These are phyloP conservation scores for Diplodia mutila DNA, from an alignment of 2,329 filamentous ascomycete species.

Conservation along the genomic window DNA sequence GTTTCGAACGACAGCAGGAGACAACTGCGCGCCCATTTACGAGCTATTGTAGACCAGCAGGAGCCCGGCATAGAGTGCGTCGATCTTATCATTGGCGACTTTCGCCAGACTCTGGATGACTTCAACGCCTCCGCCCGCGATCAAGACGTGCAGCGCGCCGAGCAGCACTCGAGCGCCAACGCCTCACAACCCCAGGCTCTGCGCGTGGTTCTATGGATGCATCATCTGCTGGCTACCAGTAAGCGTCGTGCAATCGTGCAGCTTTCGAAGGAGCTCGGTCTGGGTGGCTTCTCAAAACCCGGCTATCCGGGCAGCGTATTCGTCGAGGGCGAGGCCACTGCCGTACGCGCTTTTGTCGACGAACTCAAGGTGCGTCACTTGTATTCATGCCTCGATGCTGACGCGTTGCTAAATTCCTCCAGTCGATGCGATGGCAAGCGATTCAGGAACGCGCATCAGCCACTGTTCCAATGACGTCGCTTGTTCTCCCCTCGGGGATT, in stretches of 20 bases:
- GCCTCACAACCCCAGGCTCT: neutral
- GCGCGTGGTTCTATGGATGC: conserved; percentile 25
- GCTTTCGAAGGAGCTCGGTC: conserved; percentile 1
- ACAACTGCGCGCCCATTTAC: neutral
- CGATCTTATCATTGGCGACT: conserved; percentile 22
- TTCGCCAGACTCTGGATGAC: conserved; percentile 27
- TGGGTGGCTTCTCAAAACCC: conserved; percentile 22
- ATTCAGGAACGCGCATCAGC: conserved; percentile 19
- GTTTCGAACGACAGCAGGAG: neutral
- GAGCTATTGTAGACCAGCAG: conserved; percentile 6
- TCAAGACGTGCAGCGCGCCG: neutral
- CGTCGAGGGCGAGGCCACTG: conserved; percentile 20
- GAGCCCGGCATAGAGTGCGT: conserved; percentile 19
- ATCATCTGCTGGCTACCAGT: conserved; percentile 21
- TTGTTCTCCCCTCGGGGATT: neutral
- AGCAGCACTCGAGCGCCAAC: neutral
- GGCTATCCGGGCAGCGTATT: conserved; percentile 26
- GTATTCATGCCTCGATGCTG: neutral
- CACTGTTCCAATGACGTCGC: neutral
- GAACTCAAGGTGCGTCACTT: conserved; percentile 17
- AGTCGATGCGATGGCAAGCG: conserved; percentile 26
- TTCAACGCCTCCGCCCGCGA: conserved; percentile 24
- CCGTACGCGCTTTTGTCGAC: conserved; percentile 21
- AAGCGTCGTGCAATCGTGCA: conserved; percentile 22
- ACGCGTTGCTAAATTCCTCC: neutral